Percentiles rank a stretch among this genome's conserved stretches.
phyloP scores from a whole-genome alignment of 805 yeast genomes.

The Debaryomyces castellii region DNA sequence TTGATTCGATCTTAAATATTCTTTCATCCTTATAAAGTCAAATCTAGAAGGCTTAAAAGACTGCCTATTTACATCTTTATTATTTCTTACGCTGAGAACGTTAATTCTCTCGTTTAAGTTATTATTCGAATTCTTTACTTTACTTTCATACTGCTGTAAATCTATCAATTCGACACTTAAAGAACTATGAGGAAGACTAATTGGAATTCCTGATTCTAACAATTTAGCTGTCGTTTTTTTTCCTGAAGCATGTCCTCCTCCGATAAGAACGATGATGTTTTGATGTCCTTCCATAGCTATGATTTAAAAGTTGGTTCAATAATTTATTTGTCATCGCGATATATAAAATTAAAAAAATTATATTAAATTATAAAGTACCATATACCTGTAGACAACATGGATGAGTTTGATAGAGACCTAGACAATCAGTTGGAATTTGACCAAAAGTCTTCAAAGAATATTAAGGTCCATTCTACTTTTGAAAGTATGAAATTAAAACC shows the following conservation, averaged over 20 bases:
- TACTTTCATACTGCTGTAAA: constrained; percentile 38
- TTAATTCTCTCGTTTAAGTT: constrained; percentile 20
- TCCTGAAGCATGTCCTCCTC: constrained; percentile 66
- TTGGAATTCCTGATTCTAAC: constrained; percentile 30
- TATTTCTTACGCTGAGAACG: constrained; percentile 29
- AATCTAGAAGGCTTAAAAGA: constrained; percentile 41
- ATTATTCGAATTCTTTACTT: constrained; percentile 21
- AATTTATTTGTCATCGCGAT: not conserved
- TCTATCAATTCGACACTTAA: constrained; percentile 38
- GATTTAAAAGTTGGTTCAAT: not conserved
- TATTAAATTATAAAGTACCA: not conserved
- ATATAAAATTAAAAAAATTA: not conserved
- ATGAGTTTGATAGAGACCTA: constrained; percentile 59
- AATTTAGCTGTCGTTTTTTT: constrained; percentile 38
- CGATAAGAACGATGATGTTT: constrained; percentile 45
- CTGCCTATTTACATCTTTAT: constrained; percentile 14
- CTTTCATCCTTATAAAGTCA: constrained; percentile 29
- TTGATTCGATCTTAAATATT: constrained; percentile 11
- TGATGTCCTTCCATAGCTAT: constrained; percentile 3
- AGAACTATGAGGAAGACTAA: constrained; percentile 8
- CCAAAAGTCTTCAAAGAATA: constrained; percentile 47
- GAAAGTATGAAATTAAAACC: constrained; percentile 44
- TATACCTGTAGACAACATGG: constrained; percentile 11
- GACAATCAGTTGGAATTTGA: constrained; percentile 54
- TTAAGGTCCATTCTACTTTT: constrained; percentile 49